Percentiles rank a stretch among this genome's conserved stretches.
Evolutionary conservation across 2,329 filamentous ascomycete genomes (phyloP).

Genomic region (Pseudogymnoascus sp.): DNA sequence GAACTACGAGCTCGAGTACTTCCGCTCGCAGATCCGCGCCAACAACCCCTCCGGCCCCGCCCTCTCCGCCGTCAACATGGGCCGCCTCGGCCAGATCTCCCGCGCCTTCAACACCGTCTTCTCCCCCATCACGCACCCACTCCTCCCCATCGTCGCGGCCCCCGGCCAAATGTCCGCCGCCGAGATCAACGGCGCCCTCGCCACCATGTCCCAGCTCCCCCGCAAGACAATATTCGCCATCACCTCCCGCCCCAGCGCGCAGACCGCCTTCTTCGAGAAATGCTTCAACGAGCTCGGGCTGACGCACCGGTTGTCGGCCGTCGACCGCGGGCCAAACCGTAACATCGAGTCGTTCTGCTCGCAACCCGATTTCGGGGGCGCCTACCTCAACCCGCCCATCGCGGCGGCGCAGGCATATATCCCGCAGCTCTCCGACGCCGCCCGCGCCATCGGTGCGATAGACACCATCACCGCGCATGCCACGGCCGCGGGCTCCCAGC

Average conservation of each 20-base stretch:
- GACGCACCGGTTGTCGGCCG: conserved; percentile 70
- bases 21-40: conserved; percentile 65
- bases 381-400: conserved; percentile 69
- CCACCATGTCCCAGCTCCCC: conserved; percentile 71
- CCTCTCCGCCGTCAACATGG: conserved; percentile 81
- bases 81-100: conserved; percentile 75
- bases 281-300: conserved; percentile 76
- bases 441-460: conserved; percentile 67
- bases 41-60: conserved; percentile 62
- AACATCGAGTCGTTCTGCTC: conserved; percentile 64
- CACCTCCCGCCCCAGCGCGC: conserved; percentile 57
- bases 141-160: conserved; percentile 75
- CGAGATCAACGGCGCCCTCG: conserved; percentile 72
- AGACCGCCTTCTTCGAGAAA: conserved; percentile 80
- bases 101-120: conserved; percentile 75
- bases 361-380: conserved; percentile 70
- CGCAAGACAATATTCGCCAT: conserved; percentile 76
- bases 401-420: conserved; percentile 50
- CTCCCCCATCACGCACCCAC: conserved; percentile 65
- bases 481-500: conserved; percentile 40
- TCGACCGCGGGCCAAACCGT: conserved; percentile 60
- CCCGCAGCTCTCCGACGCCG: conserved; percentile 63
- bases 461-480: conserved; percentile 67
- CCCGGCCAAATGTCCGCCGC: conserved; percentile 79
- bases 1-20: conserved; percentile 86